These are phyloP conservation scores for Neoarthrinium moseri DNA, from an alignment of 2,329 filamentous ascomycete species.

Conservation along the genomic window DNA sequence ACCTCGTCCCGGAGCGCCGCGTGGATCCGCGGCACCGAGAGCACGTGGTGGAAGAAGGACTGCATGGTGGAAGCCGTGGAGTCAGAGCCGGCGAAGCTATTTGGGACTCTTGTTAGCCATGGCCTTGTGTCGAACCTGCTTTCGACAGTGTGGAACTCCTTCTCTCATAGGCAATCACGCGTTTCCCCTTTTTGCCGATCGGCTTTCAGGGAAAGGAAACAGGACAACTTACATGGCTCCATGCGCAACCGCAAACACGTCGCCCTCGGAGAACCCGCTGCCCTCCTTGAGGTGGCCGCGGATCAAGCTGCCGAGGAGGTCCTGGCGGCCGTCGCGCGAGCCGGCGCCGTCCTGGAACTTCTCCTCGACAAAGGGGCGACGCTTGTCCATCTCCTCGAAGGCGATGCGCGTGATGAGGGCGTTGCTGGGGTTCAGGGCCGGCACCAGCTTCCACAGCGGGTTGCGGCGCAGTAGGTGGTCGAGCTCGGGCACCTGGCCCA, in stretches of 20 bases:
- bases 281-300: slow-evolving; percentile 51
- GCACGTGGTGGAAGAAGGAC: slow-evolving; percentile 51
- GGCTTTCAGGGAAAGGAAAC: neutral
- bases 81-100: slow-evolving; percentile 58
- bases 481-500: slow-evolving; percentile 50
- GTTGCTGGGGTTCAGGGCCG: slow-evolving; percentile 41
- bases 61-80: slow-evolving; percentile 60
- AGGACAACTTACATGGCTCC: slow-evolving; percentile 48
- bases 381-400: slow-evolving; percentile 45
- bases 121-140: no score
- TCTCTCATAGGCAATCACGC: neutral
- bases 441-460: slow-evolving; percentile 40
- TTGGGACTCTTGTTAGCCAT: neutral
- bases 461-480: slow-evolving; percentile 48
- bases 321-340: slow-evolving; percentile 43
- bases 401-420: slow-evolving; percentile 52
- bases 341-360: slow-evolving; percentile 34
- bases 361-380: slow-evolving; percentile 45
- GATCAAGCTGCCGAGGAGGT: slow-evolving; percentile 50
- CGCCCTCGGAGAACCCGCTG: slow-evolving; percentile 45
- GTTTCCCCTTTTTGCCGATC: neutral
- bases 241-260: slow-evolving; percentile 57
- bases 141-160: no score
- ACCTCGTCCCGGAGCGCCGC: slow-evolving; percentile 41
- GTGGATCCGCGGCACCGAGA: slow-evolving; percentile 43